Evolutionary conservation across 495 filamentous ascomycete genomes (phyloP).

Genomic region (Penicillium coffeae): DNA sequence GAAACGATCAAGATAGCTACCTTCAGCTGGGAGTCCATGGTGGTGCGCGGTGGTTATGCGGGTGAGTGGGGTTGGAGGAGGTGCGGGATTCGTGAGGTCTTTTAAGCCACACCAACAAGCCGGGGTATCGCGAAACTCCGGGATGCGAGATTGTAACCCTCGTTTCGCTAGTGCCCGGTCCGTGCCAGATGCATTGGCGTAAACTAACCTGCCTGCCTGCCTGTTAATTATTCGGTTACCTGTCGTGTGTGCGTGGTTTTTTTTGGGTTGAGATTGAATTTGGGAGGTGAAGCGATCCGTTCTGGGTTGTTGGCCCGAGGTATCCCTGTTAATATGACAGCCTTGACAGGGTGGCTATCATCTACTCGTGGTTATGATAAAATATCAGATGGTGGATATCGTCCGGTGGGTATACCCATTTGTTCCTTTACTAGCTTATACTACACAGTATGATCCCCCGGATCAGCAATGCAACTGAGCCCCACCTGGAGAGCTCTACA

Average conservation of each 20-base stretch:
- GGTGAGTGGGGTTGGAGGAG: conserved; percentile 10
- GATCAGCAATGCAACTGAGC: conserved; percentile 27
- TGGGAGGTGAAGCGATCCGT: no score
- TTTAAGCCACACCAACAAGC: background rate
- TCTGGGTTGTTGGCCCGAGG: no score
- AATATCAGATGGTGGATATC: background rate
- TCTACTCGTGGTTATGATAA: background rate
- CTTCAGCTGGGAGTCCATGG: conserved; percentile 24
- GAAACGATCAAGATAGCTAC: conserved; percentile 82
- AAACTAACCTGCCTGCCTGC: background rate
- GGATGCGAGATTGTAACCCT: conserved; percentile 9
- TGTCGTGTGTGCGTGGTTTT: background rate
- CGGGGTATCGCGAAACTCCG: conserved; percentile 19
- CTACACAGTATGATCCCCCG: conserved; percentile 21
- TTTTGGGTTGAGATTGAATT: no score
- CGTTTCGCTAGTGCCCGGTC: conserved; percentile 9
- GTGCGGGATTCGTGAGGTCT: background rate
- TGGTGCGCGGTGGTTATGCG: conserved; percentile 10
- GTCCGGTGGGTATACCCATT: background rate
- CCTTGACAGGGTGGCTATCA: no score
- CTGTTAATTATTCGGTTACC: no score
- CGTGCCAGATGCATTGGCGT: conserved; percentile 9
- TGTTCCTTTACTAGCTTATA: conserved; percentile 34
- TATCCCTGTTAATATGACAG: no score
- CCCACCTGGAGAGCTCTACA: conserved; percentile 25